Evolutionary conservation across 805 yeast genomes (phyloP).

Genomic region (Suhomyces vadensis): DNA sequence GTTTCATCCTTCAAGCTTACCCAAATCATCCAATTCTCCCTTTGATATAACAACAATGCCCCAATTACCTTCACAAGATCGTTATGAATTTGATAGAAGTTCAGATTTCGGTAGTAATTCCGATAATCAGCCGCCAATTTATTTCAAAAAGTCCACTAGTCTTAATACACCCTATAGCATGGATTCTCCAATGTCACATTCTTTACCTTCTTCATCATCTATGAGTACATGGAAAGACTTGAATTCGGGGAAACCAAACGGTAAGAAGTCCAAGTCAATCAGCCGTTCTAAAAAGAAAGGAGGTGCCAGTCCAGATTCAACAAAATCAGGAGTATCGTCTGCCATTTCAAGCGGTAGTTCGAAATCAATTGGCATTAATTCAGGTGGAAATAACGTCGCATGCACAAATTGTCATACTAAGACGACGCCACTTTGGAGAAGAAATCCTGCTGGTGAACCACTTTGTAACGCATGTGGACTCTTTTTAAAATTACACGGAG

Average conservation of each 20-base stretch:
- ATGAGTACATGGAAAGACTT: constrained; percentile 3
- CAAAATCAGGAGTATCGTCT: constrained; percentile 1
- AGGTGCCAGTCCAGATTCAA: neutral
- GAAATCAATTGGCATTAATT: neutral
- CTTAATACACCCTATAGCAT: neutral
- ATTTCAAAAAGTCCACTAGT: constrained; percentile 1
- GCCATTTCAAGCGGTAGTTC: neutral
- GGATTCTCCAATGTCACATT: constrained; percentile 5
- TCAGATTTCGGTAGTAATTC: constrained; percentile 1
- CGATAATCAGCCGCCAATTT: neutral
- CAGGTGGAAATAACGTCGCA: constrained; percentile 18
- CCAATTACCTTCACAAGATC: constrained; percentile 3
- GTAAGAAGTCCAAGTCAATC: constrained; percentile 7
- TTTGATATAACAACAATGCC: neutral
- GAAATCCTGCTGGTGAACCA: constrained; percentile 90
- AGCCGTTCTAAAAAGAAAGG: constrained; percentile 10
- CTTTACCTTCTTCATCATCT: constrained; percentile 10
- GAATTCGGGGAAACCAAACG: constrained; percentile 2
- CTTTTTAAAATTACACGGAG: constrained; percentile 91
- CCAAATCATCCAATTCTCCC: constrained; percentile 1
- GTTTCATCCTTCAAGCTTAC: constrained; percentile 9
- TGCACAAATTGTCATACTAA: constrained; percentile 91
- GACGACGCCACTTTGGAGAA: constrained; percentile 94
- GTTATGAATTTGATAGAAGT: constrained; percentile 2
- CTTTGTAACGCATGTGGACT: constrained; percentile 96